These are phyloP conservation scores for Rhododendron griersonianum DNA, from an alignment of 148 eudicot species.

Conservation along the genomic window DNA sequence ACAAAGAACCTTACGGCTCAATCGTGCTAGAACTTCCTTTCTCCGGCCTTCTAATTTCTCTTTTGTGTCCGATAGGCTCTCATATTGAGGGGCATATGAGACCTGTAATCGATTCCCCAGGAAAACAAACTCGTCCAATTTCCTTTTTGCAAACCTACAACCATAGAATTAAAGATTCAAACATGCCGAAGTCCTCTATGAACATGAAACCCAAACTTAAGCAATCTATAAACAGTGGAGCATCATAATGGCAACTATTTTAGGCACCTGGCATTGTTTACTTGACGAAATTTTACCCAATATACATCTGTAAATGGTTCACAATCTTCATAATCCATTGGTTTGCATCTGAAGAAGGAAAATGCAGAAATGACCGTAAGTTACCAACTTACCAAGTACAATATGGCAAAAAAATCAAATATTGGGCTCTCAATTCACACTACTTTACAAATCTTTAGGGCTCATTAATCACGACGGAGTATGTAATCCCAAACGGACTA, in stretches of 20 bases:
- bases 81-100: conserved; percentile 75
- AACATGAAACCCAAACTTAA: not conserved
- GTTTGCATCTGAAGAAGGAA: conserved; percentile 59
- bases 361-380: not conserved
- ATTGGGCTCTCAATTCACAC: not conserved
- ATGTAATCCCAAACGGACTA: not conserved
- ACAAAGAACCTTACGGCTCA: conserved; percentile 43
- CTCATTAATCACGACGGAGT: not conserved
- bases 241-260: not conserved
- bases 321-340: conserved; percentile 94
- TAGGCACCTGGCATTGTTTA: conserved; percentile 68
- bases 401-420: not conserved
- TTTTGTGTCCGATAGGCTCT: conserved; percentile 75
- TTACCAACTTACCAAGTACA: not conserved
- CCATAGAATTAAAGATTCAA: conserved; percentile 9
- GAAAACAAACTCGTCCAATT: conserved; percentile 77
- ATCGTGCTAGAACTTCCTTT: conserved; percentile 76
- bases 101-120: conserved; percentile 82
- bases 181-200: not conserved
- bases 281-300: conserved; percentile 73
- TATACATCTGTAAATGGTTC: conserved; percentile 81
- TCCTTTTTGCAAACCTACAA: conserved; percentile 84
- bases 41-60: conserved; percentile 82
- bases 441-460: not conserved
- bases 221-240: not conserved